Conservation (phyloP, 176 grass and related monocot species). For the Hordeum marinum region DNA sequence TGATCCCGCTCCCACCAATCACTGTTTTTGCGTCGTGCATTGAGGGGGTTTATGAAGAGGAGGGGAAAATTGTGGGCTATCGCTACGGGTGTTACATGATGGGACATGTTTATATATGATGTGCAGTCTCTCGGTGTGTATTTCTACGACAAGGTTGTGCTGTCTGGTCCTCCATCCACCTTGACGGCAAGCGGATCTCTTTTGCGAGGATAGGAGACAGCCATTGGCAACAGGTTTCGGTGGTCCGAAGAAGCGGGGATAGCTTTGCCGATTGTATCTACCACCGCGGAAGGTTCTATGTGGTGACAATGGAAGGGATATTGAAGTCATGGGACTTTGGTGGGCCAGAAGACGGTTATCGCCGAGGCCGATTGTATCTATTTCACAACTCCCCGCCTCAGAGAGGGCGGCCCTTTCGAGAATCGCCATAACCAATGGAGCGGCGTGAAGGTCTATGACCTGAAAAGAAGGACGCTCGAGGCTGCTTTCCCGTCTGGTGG, state of each 20-base stretch:
- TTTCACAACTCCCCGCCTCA: background rate
- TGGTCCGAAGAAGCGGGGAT: background rate
- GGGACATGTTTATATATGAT: fast-evolving
- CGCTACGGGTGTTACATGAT: background rate
- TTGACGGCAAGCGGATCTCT: background rate
- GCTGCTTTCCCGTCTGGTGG: background rate
- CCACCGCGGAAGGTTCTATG: background rate
- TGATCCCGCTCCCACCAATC: background rate
- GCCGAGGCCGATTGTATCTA: background rate
- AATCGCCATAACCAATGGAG: background rate
- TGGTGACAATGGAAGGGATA: background rate
- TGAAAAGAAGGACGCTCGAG: background rate
- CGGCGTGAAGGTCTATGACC: background rate
- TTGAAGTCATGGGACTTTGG: background rate
- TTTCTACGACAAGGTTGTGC: background rate
- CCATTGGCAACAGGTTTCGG: background rate
- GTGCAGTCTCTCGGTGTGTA: background rate
- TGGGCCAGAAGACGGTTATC: background rate
- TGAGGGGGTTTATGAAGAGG: background rate
- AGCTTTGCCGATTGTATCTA: background rate
- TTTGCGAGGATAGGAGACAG: background rate
- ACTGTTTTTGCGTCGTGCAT: background rate
- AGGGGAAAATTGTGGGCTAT: background rate
- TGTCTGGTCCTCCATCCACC: background rate
- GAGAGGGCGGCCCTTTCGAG: background rate